phyloP scores from a whole-genome alignment of 495 filamentous ascomycete species.

The Neurospora cerealis region DNA sequence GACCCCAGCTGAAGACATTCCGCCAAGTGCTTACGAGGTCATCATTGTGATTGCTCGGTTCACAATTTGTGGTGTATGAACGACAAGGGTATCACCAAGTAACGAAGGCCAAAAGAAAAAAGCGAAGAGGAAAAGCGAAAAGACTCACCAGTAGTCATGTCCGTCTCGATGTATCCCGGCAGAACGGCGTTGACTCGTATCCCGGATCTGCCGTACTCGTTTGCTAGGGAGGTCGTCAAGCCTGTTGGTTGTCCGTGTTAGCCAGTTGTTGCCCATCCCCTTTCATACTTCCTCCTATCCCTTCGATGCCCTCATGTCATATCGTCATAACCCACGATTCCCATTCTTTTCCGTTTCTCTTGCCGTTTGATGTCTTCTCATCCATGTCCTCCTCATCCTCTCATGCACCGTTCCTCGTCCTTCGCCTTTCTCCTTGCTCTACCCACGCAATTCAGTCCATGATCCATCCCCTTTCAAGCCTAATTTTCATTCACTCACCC shows the following conservation, averaged over 20 bases:
- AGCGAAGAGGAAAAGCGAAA: neutral
- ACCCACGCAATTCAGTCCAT: too few species aligned
- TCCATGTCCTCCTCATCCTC: neutral
- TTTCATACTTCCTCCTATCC: neutral
- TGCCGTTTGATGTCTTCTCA: neutral
- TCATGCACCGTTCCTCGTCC: neutral
- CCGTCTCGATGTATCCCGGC: slow-evolving; percentile 75
- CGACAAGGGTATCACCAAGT: neutral
- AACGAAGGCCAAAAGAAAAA: neutral
- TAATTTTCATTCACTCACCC: too few species aligned
- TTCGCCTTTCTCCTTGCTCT: neutral
- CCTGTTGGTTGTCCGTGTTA: slow-evolving; percentile 24
- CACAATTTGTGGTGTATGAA: neutral
- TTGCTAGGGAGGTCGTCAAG: slow-evolving; percentile 59
- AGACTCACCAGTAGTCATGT: slow-evolving; percentile 59
- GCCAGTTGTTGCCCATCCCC: neutral
- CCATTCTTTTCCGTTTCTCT: neutral
- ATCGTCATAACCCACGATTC: neutral
- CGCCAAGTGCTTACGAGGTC: neutral
- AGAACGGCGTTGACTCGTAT: slow-evolving; percentile 71
- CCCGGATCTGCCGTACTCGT: slow-evolving; percentile 46
- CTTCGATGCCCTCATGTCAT: neutral
- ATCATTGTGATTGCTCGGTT: neutral
- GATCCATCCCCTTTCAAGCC: too few species aligned
- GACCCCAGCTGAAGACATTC: too few species aligned